These are phyloP conservation scores for Onygenales sp. DNA, from an alignment of 2,329 filamentous ascomycete species.

Conservation along the genomic window DNA sequence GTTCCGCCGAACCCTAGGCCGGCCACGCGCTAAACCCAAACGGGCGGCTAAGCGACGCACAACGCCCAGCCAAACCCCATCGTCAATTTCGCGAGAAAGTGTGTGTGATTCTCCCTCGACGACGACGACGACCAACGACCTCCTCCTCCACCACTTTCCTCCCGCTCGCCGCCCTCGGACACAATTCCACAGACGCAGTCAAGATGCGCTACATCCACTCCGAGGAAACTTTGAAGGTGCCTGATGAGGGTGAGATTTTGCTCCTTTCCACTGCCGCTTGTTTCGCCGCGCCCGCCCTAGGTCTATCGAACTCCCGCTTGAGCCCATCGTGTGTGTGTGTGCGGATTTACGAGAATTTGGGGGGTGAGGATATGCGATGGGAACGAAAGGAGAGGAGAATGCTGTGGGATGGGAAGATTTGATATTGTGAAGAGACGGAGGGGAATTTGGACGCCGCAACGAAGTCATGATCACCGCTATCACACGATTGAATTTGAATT, in stretches of 20 bases:
- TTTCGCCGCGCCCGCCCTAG: neutral
- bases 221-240: constrained; percentile 88
- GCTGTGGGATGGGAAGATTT: neutral
- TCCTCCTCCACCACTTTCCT: constrained; percentile 11
- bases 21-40: constrained; percentile 24
- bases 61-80: constrained; percentile 14
- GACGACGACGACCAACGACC: constrained; percentile 17
- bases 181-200: constrained; percentile 38
- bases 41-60: constrained; percentile 34
- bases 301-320: too few species aligned
- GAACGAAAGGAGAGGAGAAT: neutral
- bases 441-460: too few species aligned
- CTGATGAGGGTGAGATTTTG: constrained; percentile 79
- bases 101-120: neutral
- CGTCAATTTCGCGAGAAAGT: constrained; percentile 3
- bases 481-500: too few species aligned
- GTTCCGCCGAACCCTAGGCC: neutral
- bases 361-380: neutral
- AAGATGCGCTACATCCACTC: constrained; percentile 99
- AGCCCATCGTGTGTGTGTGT: neutral
- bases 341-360: neutral
- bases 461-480: too few species aligned
- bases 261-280: constrained; percentile 20
- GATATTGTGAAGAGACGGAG: neutral
- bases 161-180: constrained; percentile 19